These are phyloP conservation scores for Ziziphus jujuba DNA, from an alignment of 306 rosid genomes.

Conservation along the genomic window DNA sequence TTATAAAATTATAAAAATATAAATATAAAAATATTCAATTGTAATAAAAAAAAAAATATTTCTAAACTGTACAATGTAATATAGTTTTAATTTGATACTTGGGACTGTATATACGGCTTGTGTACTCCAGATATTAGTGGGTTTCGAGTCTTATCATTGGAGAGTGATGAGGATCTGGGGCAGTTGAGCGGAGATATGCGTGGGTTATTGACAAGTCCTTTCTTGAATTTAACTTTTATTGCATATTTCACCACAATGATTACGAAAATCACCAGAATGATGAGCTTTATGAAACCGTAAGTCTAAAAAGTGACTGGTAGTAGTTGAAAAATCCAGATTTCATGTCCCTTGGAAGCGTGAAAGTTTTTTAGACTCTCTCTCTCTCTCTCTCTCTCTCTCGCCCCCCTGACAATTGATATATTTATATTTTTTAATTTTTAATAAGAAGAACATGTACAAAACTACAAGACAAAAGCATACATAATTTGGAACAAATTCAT, in stretches of 20 bases:
- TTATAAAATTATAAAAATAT: too few relatives aligned
- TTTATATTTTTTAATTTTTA: too few relatives aligned
- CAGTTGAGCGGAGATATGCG: constrained; percentile 26
- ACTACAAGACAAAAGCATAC: too few relatives aligned
- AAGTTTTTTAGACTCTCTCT: background rate
- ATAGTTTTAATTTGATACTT: too few relatives aligned
- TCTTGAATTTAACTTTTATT: background rate
- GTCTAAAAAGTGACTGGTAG: constrained; percentile 1
- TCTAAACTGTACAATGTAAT: too few relatives aligned
- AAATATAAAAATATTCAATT: too few relatives aligned
- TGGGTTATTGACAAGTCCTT: constrained; percentile 32
- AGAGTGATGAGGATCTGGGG: background rate
- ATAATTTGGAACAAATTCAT: too few relatives aligned
- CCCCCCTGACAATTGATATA: too few relatives aligned
- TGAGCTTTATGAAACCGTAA: background rate
- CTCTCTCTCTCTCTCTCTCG: too few relatives aligned
- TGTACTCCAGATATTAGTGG: background rate
- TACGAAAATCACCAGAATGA: background rate
- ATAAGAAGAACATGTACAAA: too few relatives aligned
- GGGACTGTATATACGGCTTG: constrained; percentile 11
- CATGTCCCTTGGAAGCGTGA: background rate
- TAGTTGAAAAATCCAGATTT: background rate
- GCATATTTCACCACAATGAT: constrained; percentile 29
- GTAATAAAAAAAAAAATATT: too few relatives aligned
- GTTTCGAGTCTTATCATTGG: background rate